Conservation (phyloP, 208 protist genomes). For the Crithidia mellificae region DNA sequence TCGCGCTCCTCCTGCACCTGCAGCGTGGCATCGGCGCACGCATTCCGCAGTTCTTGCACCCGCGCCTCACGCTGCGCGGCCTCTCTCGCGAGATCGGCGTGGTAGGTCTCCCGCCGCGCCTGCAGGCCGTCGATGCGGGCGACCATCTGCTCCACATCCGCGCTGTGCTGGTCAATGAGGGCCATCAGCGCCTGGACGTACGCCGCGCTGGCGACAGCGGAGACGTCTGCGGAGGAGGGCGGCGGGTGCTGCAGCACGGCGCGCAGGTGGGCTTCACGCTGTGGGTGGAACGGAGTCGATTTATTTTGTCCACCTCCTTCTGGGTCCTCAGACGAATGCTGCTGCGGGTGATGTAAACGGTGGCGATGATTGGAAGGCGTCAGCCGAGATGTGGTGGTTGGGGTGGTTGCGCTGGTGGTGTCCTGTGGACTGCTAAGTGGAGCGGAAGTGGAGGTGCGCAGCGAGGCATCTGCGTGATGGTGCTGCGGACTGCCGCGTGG, state of each 20-base stretch:
- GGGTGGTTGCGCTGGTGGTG: not conserved
- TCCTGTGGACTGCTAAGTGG: slow-evolving; percentile 18
- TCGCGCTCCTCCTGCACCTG: slow-evolving; percentile 76
- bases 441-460: slow-evolving; percentile 17
- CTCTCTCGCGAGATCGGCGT: slow-evolving; percentile 28
- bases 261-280: slow-evolving; percentile 25
- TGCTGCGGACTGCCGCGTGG: not conserved
- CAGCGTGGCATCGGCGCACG: slow-evolving; percentile 39
- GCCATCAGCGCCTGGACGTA: slow-evolving; percentile 40
- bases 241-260: slow-evolving; percentile 15
- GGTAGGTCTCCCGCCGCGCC: slow-evolving; percentile 18
- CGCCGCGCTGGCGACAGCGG: slow-evolving; percentile 29
- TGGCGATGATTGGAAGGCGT: slow-evolving; percentile 8
- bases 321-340: no score
- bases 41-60: slow-evolving; percentile 43
- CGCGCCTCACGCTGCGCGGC: slow-evolving; percentile 37
- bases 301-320: no score
- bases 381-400: not conserved
- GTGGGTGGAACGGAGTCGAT: no score
- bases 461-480: not conserved
- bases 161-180: slow-evolving; percentile 27
- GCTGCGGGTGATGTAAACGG: no score
- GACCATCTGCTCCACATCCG: slow-evolving; percentile 14
- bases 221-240: slow-evolving; percentile 29
- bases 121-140: slow-evolving; percentile 14